Percentiles rank a stretch among this genome's conserved stretches.
These are phyloP conservation scores for Tulasnella sp. DNA, from an alignment of 768 basidiomycete species.

Conservation along the genomic window DNA sequence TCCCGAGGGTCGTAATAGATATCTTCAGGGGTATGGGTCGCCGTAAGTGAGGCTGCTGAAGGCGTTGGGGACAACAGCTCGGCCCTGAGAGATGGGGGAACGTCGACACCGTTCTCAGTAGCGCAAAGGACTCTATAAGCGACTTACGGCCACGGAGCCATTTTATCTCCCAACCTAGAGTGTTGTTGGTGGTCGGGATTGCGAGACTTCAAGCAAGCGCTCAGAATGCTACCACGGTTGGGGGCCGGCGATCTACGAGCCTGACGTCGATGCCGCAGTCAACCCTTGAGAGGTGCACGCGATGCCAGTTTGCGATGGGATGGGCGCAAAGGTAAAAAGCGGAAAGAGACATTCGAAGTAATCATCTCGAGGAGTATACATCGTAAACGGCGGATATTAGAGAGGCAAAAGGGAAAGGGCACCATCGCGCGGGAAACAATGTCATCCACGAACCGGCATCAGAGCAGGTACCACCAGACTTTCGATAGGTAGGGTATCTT, in stretches of 20 bases:
- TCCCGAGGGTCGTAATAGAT: constrained; percentile 21
- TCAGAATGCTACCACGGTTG: background rate
- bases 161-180: background rate
- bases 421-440: background rate
- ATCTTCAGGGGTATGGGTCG: background rate
- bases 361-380: background rate
- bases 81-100: background rate
- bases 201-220: background rate
- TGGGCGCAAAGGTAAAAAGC: background rate
- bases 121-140: background rate
- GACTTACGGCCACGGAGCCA: constrained; percentile 16
- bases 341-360: background rate
- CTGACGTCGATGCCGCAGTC: background rate
- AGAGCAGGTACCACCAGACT: background rate
- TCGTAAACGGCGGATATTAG: constrained; percentile 2
- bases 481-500: background rate
- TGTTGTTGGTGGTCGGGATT: background rate
- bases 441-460: background rate
- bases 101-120: background rate
- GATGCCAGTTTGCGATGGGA: background rate
- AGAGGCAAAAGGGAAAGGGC: background rate
- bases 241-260: background rate
- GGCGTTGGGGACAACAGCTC: constrained; percentile 3
- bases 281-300: background rate
- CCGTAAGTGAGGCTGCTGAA: background rate